Evolutionary conservation across 1,139 yeast genomes (phyloP), one percentile per base, ranked within the genome.

Genomic region (Sugiyamaella castrensis): DNA sequence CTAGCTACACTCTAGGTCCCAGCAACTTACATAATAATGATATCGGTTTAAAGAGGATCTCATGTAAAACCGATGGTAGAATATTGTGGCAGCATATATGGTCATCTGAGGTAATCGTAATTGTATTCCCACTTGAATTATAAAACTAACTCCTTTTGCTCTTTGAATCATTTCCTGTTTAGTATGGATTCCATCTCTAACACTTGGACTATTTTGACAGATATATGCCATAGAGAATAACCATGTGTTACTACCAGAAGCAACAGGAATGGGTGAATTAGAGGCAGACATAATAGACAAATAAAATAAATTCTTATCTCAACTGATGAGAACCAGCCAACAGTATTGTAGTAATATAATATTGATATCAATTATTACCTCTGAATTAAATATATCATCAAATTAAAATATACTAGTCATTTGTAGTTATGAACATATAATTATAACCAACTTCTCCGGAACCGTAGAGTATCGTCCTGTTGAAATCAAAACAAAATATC

Each of bases 41-140:
- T 65, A 67, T 35, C 64, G 62, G 40, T 63, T 63, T 39, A 76
- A 54, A 19, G 75, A 70, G 48, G 66, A 63, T 37, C 79, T 64
- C 71, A 75, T 70, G 57, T 75, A 79, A 60, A 75, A 78, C 47
- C 82, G 65, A 52, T 78, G 82, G 47, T 76, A 66, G 52, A 69
- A 74, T 15, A 67, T 67, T n/a, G 77, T 60, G 0, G 81, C 81
- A 1, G 79, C 72, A 53, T 74, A 67, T 1, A 76, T 68, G 11
- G 79, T 74, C 46, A 72, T 70, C 40, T 75, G 68, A 2, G 81
- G 78, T 19, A 77, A 61, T 43, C 72, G 67, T 37, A 78, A 62
- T 47, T 68, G 68, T 35, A 68, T 59, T 33, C 79, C 75, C 38
- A 75, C 73, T 46, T 68, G 70, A 15, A 72, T 69, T 31, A 77